Evolutionary conservation across 345 rosid genomes (phyloP).

Genomic region (Lepidium aucheri): DNA sequence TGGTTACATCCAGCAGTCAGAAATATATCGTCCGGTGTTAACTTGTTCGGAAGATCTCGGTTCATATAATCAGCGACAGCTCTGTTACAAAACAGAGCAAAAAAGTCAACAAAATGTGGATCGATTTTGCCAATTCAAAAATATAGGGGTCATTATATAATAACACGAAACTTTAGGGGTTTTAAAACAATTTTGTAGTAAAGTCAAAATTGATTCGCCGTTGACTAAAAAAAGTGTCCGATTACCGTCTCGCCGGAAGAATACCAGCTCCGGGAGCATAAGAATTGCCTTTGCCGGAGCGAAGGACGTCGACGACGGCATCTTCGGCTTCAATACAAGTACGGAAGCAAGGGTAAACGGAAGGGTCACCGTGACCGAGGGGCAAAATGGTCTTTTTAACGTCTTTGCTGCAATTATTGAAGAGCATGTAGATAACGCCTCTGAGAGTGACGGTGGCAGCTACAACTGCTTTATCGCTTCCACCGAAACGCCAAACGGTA

Average conservation of each 20-base stretch:
- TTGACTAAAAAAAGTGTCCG: not conserved
- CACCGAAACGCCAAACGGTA: conserved; percentile 34
- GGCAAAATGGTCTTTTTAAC: conserved; percentile 35
- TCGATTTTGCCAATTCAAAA: not conserved
- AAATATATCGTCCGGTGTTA: conserved; percentile 45
- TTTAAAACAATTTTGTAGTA: too few species aligned
- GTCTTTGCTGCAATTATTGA: conserved; percentile 33
- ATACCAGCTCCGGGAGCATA: conserved; percentile 46
- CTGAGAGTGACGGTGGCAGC: conserved; percentile 32
- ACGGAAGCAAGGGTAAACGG: conserved; percentile 51
- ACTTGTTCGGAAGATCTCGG: conserved; percentile 37
- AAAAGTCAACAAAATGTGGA: not conserved
- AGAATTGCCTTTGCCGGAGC: conserved; percentile 42
- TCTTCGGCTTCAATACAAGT: conserved; percentile 46
- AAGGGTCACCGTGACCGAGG: conserved; percentile 74
- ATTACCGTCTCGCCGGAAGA: conserved; percentile 51
- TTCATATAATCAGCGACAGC: conserved; percentile 46
- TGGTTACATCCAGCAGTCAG: conserved; percentile 46
- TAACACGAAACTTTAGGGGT: not conserved
- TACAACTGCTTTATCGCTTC: conserved; percentile 13
- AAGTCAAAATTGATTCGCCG: not conserved
- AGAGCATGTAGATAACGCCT: conserved; percentile 31
- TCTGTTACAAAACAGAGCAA: conserved; percentile 25
- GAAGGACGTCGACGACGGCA: conserved; percentile 41
- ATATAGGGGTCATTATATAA: not conserved